A percentile compares a stretch with the other conserved stretches of the same genome.
These are phyloP conservation scores for Alternaria ethzedia DNA, from an alignment of 2,329 filamentous ascomycete genomes.

Conservation along the genomic window DNA sequence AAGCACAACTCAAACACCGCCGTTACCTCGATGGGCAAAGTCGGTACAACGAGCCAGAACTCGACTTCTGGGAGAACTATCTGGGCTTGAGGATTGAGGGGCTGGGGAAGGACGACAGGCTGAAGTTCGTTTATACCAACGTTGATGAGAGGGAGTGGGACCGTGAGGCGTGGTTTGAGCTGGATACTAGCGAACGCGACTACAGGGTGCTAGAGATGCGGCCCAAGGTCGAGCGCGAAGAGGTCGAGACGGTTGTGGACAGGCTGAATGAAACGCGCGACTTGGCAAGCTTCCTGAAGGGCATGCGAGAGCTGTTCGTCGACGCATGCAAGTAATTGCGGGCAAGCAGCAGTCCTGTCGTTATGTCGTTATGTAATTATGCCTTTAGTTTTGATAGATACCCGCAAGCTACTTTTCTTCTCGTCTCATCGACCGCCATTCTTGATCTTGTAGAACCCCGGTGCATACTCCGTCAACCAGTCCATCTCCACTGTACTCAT, in stretches of 20 bases:
- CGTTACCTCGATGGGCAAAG: constrained; percentile 81
- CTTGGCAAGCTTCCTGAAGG: constrained; percentile 74
- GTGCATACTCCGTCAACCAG: constrained; percentile 91
- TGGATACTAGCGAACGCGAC: constrained; percentile 79
- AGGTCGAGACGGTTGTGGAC: constrained; percentile 77
- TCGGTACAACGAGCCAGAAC: constrained; percentile 87
- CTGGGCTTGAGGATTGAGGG: constrained; percentile 90
- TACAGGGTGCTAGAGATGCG: constrained; percentile 83
- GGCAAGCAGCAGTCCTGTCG: background rate
- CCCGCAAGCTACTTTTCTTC: constrained; percentile 2
- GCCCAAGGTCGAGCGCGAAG: constrained; percentile 81
- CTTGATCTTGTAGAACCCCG: constrained; percentile 62
- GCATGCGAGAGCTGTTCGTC: constrained; percentile 79
- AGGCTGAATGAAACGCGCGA: constrained; percentile 81
- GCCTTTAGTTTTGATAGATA: background rate
- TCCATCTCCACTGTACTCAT: constrained; percentile 90
- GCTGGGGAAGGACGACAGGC: constrained; percentile 78
- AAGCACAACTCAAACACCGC: constrained; percentile 75
- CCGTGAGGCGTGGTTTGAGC: constrained; percentile 90
- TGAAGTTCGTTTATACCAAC: constrained; percentile 90
- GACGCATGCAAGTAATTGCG: constrained; percentile 56
- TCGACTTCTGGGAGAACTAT: constrained; percentile 95
- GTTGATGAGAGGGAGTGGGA: constrained; percentile 88
- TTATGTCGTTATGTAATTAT: background rate
- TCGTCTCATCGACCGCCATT: constrained; percentile 16